phyloP scores from a whole-genome alignment of 2,329 filamentous ascomycete species.

The Aspergillus viridinutans region DNA sequence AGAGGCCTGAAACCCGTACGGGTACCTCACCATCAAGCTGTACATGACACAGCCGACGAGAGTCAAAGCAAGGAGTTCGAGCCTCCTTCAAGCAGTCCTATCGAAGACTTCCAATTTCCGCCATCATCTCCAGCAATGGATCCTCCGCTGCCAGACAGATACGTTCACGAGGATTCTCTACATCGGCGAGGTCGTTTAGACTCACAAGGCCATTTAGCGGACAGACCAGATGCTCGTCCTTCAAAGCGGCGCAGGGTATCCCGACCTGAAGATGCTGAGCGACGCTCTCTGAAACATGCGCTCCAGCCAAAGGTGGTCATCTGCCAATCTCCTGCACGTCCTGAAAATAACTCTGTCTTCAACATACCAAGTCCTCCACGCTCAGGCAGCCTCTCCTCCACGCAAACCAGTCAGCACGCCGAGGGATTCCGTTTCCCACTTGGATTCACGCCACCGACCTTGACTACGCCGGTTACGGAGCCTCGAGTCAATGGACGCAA shows the following conservation, averaged over 20 bases:
- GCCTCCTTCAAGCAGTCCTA: constrained; percentile 30
- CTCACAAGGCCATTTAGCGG: neutral
- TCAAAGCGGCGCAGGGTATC: constrained; percentile 37
- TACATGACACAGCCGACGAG: constrained; percentile 19
- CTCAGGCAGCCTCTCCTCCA: constrained; percentile 32
- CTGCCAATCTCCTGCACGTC: constrained; percentile 12
- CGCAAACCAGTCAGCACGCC: constrained; percentile 13
- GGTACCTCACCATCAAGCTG: constrained; percentile 19
- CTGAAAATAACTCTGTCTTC: constrained; percentile 17
- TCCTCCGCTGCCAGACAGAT: constrained; percentile 1
- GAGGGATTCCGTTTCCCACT: constrained; percentile 36
- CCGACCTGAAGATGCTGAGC: constrained; percentile 12
- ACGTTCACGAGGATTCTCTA: neutral
- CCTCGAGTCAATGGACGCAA: constrained; percentile 16
- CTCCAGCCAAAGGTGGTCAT: constrained; percentile 24
- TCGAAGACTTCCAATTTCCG: constrained; percentile 27
- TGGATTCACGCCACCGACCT: constrained; percentile 27
- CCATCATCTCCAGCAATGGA: constrained; percentile 22
- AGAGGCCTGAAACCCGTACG: constrained; percentile 43
- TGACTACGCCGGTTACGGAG: constrained; percentile 23
- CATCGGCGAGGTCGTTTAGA: neutral
- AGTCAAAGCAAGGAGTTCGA: constrained; percentile 30
- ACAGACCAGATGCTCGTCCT: constrained; percentile 11
- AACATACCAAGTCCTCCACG: constrained; percentile 40
- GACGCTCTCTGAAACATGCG: constrained; percentile 6